Evolutionary conservation across 805 yeast genomes (phyloP), one percentile per base, ranked within the genome.

Genomic region (Starmerella potacharoeniae): DNA sequence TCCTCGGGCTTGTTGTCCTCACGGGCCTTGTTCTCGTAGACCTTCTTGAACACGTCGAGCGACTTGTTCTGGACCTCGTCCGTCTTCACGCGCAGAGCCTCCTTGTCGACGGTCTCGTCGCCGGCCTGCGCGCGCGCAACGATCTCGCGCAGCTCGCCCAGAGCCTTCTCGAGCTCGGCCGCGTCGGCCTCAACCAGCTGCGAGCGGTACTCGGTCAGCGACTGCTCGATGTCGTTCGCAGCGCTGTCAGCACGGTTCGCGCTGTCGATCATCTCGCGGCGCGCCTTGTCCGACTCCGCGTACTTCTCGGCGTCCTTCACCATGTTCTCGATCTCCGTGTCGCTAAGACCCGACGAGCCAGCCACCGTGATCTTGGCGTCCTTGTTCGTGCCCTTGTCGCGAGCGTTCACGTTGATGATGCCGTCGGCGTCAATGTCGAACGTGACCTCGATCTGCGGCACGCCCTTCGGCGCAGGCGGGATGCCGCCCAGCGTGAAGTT

Each of bases 341-440:
- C 93, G 62, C 90, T 82, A 71, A 89, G 77, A 73, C 96, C 97
- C 48, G 95, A 86, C 55, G 95, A 86, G 64, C 96, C 97, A 63
- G 95, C 95, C 62, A 89, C 96, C 51, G 96, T 89, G 74, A 89
- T 90, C 58, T 95, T 86, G 55, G 96, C 89, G 64, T 86, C 90
- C 80, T 89, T 89, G 77, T 84, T 86, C 62, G 95, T 82, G 62
- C 90, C 93, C 79, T 88, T 86, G 76, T 89, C 97, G 67, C 83
- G 82, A 54, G 96, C 96, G 71, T 87, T 82, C 56, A 89, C 96
- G 78, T 89, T 90, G 77, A 89, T 88, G 71, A 89, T 90, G 68
- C 97, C 97, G 74, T 89, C 96, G 62, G 97, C 95, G 73, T 89
- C 97, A 70, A 89, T 86, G 75, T 90, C 97, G 71, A 89, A 89